Percentiles rank a stretch among this genome's conserved stretches.
These are phyloP conservation scores for Cicer pinnatifidum DNA, from an alignment of 306 rosid genomes.

Conservation along the genomic window DNA sequence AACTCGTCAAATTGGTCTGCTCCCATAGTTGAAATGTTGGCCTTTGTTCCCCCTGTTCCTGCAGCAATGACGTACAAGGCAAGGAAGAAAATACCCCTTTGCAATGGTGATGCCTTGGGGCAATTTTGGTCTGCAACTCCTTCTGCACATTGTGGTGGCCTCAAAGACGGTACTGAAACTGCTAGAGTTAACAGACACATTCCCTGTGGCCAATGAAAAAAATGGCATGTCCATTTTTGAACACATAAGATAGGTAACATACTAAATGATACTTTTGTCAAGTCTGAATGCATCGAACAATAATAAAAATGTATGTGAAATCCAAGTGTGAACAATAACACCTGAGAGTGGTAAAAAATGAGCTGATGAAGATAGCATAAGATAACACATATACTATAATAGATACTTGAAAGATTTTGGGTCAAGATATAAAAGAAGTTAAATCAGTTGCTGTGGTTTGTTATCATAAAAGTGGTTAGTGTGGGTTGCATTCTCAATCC, in stretches of 20 bases:
- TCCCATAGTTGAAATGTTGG: constrained; percentile 91
- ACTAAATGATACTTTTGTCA: neutral
- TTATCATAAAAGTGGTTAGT: neutral
- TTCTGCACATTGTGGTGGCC: constrained; percentile 64
- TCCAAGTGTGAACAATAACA: too few relatives aligned
- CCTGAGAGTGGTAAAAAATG: neutral
- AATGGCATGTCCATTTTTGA: neutral
- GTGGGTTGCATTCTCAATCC: neutral
- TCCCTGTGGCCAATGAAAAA: constrained; percentile 52
- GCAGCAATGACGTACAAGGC: constrained; percentile 69
- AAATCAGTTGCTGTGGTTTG: neutral
- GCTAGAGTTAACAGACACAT: constrained; percentile 69
- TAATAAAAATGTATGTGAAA: neutral
- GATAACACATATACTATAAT: too few relatives aligned
- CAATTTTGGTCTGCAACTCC: constrained; percentile 50
- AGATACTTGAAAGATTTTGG: too few relatives aligned
- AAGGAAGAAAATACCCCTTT: constrained; percentile 60
- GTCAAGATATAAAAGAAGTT: neutral
- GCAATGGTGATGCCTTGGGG: constrained; percentile 56
- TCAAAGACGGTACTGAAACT: constrained; percentile 63
- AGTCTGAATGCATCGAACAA: neutral
- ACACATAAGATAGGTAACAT: neutral
- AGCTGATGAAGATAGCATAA: neutral
- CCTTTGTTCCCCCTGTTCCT: constrained; percentile 88
- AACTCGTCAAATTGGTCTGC: constrained; percentile 86